A percentile compares a stretch with the other conserved stretches of the same genome.
Conservation (phyloP, 2,329 filamentous ascomycete genomes). For the Orbilia javanica region DNA sequence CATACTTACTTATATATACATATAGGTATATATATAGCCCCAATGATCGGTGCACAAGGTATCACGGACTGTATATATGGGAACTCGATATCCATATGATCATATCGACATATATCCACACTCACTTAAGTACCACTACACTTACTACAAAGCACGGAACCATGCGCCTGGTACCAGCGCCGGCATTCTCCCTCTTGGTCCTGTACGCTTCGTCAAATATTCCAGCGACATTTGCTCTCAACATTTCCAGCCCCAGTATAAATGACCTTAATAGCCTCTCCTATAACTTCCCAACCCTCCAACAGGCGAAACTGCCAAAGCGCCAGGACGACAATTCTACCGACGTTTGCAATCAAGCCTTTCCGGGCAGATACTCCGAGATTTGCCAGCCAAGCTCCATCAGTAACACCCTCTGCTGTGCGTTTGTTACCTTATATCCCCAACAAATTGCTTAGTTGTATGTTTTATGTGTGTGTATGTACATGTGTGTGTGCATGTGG, state of each 20-base stretch:
- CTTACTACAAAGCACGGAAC: too few species aligned
- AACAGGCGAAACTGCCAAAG: slow-evolving; percentile 10
- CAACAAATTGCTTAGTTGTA: too few species aligned
- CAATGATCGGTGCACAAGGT: too few species aligned
- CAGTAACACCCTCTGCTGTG: slow-evolving; percentile 30
- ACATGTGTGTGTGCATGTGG: not conserved
- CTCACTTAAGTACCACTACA: too few species aligned
- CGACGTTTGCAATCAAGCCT: slow-evolving; percentile 22
- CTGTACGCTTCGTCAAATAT: too few species aligned
- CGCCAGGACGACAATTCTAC: slow-evolving; percentile 19
- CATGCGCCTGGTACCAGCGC: not conserved
- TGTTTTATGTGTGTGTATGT: not conserved
- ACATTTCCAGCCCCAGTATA: too few species aligned
- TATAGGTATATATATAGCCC: too few species aligned
- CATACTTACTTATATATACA: too few species aligned
- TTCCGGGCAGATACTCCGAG: slow-evolving; percentile 27
- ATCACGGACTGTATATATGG: too few species aligned
- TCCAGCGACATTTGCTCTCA: too few species aligned
- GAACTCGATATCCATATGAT: too few species aligned
- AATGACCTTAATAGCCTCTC: not conserved
- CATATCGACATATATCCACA: too few species aligned
- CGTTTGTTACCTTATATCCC: not conserved
- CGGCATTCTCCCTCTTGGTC: not conserved
- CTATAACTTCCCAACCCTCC: not conserved
- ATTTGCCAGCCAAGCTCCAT: slow-evolving; percentile 4